Percentiles rank a stretch among this genome's conserved stretches.
These are phyloP conservation scores for Tolypocladium pustulatum DNA, from an alignment of 2,329 filamentous ascomycete species.

Conservation along the genomic window DNA sequence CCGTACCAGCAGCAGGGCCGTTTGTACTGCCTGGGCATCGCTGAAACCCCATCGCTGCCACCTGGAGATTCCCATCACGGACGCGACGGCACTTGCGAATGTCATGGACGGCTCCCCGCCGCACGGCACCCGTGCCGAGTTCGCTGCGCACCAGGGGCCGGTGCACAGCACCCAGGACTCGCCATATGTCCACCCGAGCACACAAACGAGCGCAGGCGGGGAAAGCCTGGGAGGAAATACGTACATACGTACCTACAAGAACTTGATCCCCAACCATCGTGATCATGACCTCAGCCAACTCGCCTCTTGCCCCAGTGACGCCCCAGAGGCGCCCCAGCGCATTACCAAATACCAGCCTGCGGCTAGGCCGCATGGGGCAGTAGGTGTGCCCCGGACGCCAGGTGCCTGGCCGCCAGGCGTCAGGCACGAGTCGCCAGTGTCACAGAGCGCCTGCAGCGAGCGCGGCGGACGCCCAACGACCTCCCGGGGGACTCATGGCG, in stretches of 20 bases:
- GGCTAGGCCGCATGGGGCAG: conserved; percentile 20
- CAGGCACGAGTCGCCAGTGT: conserved; percentile 12
- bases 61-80: not conserved
- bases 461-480: not conserved
- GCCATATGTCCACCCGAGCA: not conserved
- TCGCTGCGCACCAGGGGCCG: not conserved
- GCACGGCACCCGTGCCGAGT: no score
- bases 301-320: not conserved
- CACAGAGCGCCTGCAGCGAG: not conserved
- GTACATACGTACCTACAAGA: no score
- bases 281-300: conserved; percentile 18
- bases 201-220: not conserved
- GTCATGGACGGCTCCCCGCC: no score
- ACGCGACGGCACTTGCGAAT: not conserved
- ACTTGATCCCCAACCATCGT: conserved; percentile 12
- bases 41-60: not conserved
- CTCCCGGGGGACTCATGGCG: not conserved
- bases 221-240: not conserved
- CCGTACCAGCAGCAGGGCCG: not conserved
- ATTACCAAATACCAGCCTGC: conserved; percentile 21
- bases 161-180: not conserved
- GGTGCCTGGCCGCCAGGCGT: conserved; percentile 13
- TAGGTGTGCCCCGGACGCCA: conserved; percentile 14
- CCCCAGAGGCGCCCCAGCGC: no score
- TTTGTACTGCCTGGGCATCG: not conserved